These are phyloP conservation scores for Chrysopogon serrulatus DNA, from an alignment of 176 grass and related monocot genomes.

Conservation along the genomic window DNA sequence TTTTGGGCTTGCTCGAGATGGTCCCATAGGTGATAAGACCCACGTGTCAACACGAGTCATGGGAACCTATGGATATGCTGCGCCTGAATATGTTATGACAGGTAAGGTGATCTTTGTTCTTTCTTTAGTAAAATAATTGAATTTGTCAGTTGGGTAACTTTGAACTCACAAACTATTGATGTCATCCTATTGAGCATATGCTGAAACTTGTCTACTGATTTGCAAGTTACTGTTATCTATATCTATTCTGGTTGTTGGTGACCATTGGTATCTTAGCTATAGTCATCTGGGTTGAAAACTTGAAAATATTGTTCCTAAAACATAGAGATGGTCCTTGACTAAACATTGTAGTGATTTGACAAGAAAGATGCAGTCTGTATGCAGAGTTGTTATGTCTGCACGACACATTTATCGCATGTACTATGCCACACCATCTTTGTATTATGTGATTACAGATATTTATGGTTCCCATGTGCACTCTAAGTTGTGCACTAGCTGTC, in stretches of 20 bases:
- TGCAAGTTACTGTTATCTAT: background rate
- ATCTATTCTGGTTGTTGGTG: background rate
- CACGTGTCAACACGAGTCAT: slow-evolving; percentile 68
- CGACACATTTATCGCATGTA: slow-evolving; percentile 8
- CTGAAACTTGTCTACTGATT: background rate
- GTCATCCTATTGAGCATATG: background rate
- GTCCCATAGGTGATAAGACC: slow-evolving; percentile 69
- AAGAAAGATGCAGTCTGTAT: slow-evolving; percentile 12
- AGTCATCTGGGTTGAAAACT: background rate
- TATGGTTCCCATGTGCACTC: slow-evolving; percentile 17
- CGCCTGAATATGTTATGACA: slow-evolving; percentile 79
- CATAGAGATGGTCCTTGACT: slow-evolving; percentile 4
- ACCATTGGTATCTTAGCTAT: background rate
- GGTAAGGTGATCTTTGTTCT: slow-evolving; percentile 18
- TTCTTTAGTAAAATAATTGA: background rate
- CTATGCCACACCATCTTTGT: background rate
- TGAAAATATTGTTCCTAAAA: background rate
- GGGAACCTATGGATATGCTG: slow-evolving; percentile 75
- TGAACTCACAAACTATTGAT: background rate
- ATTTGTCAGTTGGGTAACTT: background rate
- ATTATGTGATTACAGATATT: slow-evolving; percentile 22
- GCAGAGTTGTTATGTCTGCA: background rate
- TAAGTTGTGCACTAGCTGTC: slow-evolving; percentile 5
- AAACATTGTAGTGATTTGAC: background rate
- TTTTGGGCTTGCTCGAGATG: slow-evolving; percentile 80